A percentile compares a stretch with the other conserved stretches of the same genome.
phyloP scores from a whole-genome alignment of 176 grass and related monocot genomes.

The Aegilops longissima region DNA sequence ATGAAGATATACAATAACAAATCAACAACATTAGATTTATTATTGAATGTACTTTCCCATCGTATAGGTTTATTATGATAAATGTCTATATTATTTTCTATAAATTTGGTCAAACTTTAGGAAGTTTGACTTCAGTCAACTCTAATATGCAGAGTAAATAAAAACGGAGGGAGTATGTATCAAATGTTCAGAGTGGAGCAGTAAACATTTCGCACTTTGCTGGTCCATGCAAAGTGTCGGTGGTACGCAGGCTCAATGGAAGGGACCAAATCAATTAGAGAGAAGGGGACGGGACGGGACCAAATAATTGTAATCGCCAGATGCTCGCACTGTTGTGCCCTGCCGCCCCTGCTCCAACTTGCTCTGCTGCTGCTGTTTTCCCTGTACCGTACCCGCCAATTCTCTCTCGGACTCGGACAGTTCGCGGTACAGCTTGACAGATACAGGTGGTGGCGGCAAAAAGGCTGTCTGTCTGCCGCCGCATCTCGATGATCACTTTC shows the following conservation, averaged over 20 bases:
- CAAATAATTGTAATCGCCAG: background rate
- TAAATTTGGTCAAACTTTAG: no score
- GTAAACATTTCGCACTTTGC: background rate
- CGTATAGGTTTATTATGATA: no score
- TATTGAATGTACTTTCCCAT: no score
- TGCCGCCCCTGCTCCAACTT: background rate
- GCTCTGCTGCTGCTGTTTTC: background rate
- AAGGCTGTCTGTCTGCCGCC: background rate
- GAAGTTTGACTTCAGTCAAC: no score
- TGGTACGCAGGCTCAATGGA: background rate
- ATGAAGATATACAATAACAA: no score
- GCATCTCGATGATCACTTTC: background rate
- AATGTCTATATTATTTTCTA: no score
- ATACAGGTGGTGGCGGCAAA: background rate
- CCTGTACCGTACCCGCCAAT: background rate
- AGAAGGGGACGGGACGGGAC: background rate
- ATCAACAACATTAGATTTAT: no score
- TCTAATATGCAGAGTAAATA: no score
- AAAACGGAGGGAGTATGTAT: no score
- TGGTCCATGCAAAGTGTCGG: slow-evolving; percentile 6
- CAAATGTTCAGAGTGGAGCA: background rate
- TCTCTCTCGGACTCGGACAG: background rate
- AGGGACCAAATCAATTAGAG: no score
- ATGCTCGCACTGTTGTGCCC: background rate
- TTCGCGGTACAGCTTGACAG: background rate